Evolutionary conservation across 441 rosid species (phyloP).

Genomic region (Pelargonium fulgidum): DNA sequence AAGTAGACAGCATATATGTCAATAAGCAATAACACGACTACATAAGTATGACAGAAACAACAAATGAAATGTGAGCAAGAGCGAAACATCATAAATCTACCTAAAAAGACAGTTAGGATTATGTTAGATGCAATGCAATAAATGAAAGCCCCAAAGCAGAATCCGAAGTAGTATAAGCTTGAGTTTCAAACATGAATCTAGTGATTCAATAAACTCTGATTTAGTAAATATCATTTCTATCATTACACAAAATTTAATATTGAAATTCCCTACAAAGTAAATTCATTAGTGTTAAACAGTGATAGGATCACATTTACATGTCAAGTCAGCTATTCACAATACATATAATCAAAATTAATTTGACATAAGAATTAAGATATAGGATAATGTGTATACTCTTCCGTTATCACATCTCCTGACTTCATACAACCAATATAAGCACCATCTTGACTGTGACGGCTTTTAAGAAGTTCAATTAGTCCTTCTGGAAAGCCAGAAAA

Average conservation of each 20-base stretch:
- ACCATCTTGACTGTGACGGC: slow-evolving; percentile 61
- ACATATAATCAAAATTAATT: slow-evolving; percentile 5
- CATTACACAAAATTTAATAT: background rate
- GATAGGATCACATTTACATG: background rate
- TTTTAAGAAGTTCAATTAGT: slow-evolving; percentile 62
- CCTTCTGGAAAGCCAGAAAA: slow-evolving; percentile 51
- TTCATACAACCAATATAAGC: slow-evolving; percentile 97
- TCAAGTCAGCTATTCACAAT: background rate
- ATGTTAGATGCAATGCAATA: background rate
- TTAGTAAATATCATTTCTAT: background rate
- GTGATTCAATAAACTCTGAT: background rate
- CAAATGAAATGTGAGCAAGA: background rate
- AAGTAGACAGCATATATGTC: background rate
- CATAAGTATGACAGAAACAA: background rate
- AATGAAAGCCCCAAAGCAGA: background rate
- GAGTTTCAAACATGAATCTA: background rate
- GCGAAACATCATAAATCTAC: background rate
- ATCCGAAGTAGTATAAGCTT: background rate
- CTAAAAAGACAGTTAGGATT: background rate
- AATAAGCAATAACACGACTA: background rate
- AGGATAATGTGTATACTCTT: slow-evolving; percentile 42
- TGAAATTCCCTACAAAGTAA: background rate
- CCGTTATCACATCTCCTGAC: slow-evolving; percentile 81
- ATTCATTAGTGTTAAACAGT: background rate
- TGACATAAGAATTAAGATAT: slow-evolving; percentile 14